Evolutionary conservation across 495 filamentous ascomycete genomes (phyloP).

Genomic region (Annulohypoxylon maeteangense): DNA sequence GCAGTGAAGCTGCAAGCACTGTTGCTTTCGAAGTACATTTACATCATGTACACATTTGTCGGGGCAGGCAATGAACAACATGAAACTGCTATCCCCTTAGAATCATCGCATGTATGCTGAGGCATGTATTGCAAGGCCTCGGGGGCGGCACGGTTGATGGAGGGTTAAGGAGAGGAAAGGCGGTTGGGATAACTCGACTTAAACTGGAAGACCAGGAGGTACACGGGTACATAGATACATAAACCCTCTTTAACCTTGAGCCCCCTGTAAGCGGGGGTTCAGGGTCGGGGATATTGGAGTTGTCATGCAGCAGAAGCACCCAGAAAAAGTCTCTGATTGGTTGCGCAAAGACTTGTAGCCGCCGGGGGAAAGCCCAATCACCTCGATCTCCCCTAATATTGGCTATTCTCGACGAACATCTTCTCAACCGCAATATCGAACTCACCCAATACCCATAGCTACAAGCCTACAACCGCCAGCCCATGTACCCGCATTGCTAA

Average conservation of each 20-base stretch:
- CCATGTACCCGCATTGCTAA: conserved; percentile 26
- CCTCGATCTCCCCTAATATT: conserved; percentile 37
- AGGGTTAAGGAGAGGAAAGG: neutral
- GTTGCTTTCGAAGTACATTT: neutral
- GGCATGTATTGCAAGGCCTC: neutral
- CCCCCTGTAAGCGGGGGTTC: conserved; percentile 27
- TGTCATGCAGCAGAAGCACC: conserved; percentile 38
- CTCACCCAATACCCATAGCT: conserved; percentile 31
- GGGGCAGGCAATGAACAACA: neutral
- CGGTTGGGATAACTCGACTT: neutral
- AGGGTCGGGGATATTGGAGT: conserved; percentile 23
- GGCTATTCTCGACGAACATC: conserved; percentile 41
- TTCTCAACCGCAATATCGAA: conserved; percentile 29
- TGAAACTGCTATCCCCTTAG: neutral
- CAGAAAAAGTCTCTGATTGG: conserved; percentile 50
- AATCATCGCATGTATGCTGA: neutral
- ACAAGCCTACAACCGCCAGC: conserved; percentile 32
- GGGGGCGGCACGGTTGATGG: neutral
- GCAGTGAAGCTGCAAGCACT: neutral
- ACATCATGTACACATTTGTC: neutral
- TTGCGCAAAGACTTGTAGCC: conserved; percentile 48
- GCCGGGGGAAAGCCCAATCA: conserved; percentile 58
- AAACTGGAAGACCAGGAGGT: neutral
- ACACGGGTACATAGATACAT: neutral
- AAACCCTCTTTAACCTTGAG: neutral